Conservation (phyloP, 768 basidiomycete species). For the Tephrocybe sp. region DNA sequence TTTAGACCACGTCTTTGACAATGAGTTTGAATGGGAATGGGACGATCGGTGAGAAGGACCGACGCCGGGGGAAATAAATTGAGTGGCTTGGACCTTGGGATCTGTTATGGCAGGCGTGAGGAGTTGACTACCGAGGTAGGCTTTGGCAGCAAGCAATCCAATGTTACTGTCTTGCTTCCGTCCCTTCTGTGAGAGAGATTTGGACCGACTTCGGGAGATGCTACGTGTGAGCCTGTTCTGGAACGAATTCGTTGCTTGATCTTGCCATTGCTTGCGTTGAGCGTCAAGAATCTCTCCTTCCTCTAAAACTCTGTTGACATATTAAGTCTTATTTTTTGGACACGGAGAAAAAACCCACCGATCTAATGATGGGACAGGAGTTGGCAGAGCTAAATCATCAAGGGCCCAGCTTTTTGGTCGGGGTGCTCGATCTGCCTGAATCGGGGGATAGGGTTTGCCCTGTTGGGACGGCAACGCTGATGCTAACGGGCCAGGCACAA, state of each 20-base stretch:
- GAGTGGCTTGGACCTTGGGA: constrained; percentile 18
- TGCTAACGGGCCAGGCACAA: not conserved
- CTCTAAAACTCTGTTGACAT: constrained; percentile 56
- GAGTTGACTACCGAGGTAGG: constrained; percentile 66
- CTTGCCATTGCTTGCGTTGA: constrained; percentile 68
- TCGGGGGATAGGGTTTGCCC: not conserved
- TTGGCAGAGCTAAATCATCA: constrained; percentile 59
- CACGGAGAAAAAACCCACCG: constrained; percentile 31
- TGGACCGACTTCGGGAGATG: constrained; percentile 62
- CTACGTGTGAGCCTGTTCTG: constrained; percentile 64
- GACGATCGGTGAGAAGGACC: constrained; percentile 19
- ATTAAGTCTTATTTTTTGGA: not conserved
- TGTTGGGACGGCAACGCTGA: not conserved
- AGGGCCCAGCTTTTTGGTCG: constrained; percentile 61
- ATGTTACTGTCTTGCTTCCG: constrained; percentile 36
- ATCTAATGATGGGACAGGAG: constrained; percentile 59
- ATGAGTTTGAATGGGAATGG: constrained; percentile 38
- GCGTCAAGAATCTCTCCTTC: constrained; percentile 61
- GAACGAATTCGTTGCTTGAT: constrained; percentile 60
- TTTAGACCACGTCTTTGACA: constrained; percentile 34
- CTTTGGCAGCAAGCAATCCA: constrained; percentile 65
- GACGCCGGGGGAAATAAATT: constrained; percentile 13
- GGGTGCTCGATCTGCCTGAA: constrained; percentile 18
- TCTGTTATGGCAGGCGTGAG: constrained; percentile 42
- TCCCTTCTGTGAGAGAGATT: constrained; percentile 47